Evolutionary conservation across 805 yeast species (phyloP).

Genomic region (Candida patagonica): DNA sequence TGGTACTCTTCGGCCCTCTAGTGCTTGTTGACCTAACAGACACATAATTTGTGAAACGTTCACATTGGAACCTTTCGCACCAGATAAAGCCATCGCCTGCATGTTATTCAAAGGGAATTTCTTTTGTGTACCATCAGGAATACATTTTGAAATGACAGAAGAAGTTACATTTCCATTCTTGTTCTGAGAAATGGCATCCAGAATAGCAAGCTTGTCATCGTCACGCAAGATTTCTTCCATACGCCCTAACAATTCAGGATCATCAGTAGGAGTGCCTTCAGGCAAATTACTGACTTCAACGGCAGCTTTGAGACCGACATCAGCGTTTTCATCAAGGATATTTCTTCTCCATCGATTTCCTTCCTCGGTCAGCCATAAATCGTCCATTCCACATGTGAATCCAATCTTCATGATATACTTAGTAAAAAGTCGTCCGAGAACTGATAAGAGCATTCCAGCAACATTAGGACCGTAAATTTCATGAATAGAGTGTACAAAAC

Average conservation of each 20-base stretch:
- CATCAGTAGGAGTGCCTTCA: conserved; percentile 37
- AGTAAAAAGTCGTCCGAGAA: conserved; percentile 91
- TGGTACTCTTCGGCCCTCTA: conserved; percentile 99
- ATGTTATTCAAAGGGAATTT: conserved; percentile 90
- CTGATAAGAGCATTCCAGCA: conserved; percentile 84
- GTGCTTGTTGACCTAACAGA: conserved; percentile 95
- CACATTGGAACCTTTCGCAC: conserved; percentile 98
- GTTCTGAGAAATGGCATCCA: conserved; percentile 92
- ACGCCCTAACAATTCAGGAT: conserved; percentile 75
- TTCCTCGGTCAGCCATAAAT: conserved; percentile 78
- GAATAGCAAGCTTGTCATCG: conserved; percentile 79
- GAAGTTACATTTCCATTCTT: conserved; percentile 89
- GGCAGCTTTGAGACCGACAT: conserved; percentile 86
- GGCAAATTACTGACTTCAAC: conserved; percentile 85
- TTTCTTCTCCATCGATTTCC: conserved; percentile 88
- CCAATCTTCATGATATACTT: conserved; percentile 87
- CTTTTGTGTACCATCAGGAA: conserved; percentile 94
- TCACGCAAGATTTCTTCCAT: conserved; percentile 93
- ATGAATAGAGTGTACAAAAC: conserved; percentile 91
- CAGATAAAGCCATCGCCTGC: conserved; percentile 99
- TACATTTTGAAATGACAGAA: conserved; percentile 88
- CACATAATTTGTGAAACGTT: conserved; percentile 99
- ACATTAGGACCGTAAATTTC: conserved; percentile 88
- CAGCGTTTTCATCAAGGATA: conserved; percentile 65
- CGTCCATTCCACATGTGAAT: conserved; percentile 99